Base-by-base conservation (phyloP, 495 filamentous ascomycete genomes). In the Penicillium alfredii region DNA sequence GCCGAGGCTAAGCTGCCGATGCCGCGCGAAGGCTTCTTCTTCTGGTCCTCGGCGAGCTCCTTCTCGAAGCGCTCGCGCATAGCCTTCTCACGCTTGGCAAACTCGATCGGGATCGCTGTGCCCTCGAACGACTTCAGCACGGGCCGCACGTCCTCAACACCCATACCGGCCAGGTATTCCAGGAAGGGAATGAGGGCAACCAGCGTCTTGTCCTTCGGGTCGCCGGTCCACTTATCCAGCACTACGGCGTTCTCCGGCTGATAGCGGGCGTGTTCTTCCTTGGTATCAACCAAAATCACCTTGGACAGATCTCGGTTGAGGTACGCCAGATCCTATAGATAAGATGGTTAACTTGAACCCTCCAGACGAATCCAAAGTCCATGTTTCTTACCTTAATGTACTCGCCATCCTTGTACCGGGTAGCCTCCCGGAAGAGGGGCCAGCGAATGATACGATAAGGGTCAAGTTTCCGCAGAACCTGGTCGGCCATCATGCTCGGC, bases 211-310 rank as follows among this genome's bases (percentile, higher is more conserved):
- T 97, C 89, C 40, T 81, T 76, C 21, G 78, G 64, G 34, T 88
- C 73, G 27, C 92, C 93, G 31, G 74, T 82, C 92, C 93, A 98
- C 48, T 85, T 85, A 17, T 84, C 78, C 27, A 98, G 71, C 32
- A 96, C 73, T 51, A 98, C 84, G 45, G 93, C 86, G 65, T 97
- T 98, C 55, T 92, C 81, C 20, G 92, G 92, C 58, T 98, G 94
- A 44, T 76, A 68, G 46, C 78, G 78, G 44, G 84, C 84, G 45
- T 96, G 90, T 27, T 74, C 66, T 22, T 84, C 60, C 34, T 88
- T 76, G 18, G 88, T 93, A 56, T 98, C 92, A 47, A 98, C 71
- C 47, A 98, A 74, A 56, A 98, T 84, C 23, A 92, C 83, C 66
- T 95, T 96, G 25, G 82, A 92, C 30, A 95, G 76, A 56, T 93